A percentile compares a stretch with the other conserved stretches of the same genome.
phyloP scores from a whole-genome alignment of 495 filamentous ascomycete genomes.

The Daldinia loculata region DNA sequence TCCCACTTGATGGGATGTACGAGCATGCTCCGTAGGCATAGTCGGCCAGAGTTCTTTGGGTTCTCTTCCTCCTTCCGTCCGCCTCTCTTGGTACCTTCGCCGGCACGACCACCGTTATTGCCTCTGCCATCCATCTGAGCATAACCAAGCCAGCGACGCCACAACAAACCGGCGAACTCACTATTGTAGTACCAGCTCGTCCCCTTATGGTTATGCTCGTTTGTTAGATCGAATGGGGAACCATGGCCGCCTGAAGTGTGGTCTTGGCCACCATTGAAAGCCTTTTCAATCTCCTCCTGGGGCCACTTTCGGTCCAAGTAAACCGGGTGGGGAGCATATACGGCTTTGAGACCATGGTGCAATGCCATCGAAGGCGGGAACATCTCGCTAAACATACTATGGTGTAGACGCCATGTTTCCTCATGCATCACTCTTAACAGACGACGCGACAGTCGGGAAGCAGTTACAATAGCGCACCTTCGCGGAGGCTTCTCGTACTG shows the following conservation, averaged over 20 bases:
- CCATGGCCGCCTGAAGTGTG: constrained; percentile 73
- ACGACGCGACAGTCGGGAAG: constrained; percentile 79
- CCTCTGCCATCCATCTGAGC: constrained; percentile 69
- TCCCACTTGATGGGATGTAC: constrained; percentile 89
- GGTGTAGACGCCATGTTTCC: constrained; percentile 78
- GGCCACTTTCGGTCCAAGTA: constrained; percentile 87
- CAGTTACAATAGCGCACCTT: constrained; percentile 84
- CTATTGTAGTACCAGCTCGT: constrained; percentile 96
- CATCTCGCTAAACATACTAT: constrained; percentile 95
- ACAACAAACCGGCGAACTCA: constrained; percentile 82
- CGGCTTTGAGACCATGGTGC: constrained; percentile 94
- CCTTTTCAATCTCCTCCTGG: constrained; percentile 71
- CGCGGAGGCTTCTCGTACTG: constrained; percentile 73
- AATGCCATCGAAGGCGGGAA: constrained; percentile 84
- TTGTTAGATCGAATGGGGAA: constrained; percentile 76
- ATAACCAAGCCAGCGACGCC: constrained; percentile 88
- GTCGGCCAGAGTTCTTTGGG: constrained; percentile 67
- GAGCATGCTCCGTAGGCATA: constrained; percentile 91
- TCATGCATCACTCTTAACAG: constrained; percentile 88
- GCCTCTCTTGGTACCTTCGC: constrained; percentile 60
- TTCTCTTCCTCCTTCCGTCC: constrained; percentile 74
- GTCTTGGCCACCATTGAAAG: constrained; percentile 87
- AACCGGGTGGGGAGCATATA: constrained; percentile 90
- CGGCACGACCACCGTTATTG: constrained; percentile 75
- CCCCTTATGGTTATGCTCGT: constrained; percentile 89